These are phyloP conservation scores for Xylaria sp. DNA, from an alignment of 2,329 filamentous ascomycete species.

Conservation along the genomic window DNA sequence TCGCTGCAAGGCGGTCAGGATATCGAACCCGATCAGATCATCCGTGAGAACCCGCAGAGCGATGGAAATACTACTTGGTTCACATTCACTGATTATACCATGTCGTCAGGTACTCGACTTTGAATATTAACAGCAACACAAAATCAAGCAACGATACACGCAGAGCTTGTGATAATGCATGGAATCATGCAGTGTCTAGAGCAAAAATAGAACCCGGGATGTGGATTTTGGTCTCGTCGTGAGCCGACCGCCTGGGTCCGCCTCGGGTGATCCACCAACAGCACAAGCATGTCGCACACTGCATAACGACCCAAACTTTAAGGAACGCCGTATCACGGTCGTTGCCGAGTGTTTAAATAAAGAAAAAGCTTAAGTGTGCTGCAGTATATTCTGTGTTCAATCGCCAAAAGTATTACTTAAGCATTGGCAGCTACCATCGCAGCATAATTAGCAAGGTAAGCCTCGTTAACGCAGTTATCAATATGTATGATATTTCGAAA, in stretches of 20 bases:
- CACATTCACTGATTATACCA: not conserved
- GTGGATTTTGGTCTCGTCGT: conserved; percentile 2
- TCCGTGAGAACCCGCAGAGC: conserved; percentile 8
- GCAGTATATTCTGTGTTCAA: not conserved
- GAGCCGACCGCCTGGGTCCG: conserved; percentile 27
- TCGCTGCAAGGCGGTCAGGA: conserved; percentile 11
- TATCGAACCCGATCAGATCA: conserved; percentile 26
- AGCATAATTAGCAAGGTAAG: not conserved
- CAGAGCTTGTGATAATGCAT: not conserved
- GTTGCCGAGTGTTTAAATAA: not conserved
- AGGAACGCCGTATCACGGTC: not conserved
- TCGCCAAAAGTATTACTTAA: not conserved
- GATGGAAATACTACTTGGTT: not conserved
- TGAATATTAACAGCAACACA: not conserved
- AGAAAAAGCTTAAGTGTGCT: not conserved
- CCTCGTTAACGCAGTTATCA: not conserved
- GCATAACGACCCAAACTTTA: conserved; percentile 27
- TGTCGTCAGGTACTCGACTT: not conserved
- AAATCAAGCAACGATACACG: not conserved
- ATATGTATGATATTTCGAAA: not conserved
- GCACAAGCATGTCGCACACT: conserved; percentile 3
- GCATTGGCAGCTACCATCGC: not conserved
- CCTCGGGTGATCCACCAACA: conserved; percentile 4
- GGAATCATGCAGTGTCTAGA: not conserved
- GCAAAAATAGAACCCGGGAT: conserved; percentile 24